phyloP scores from a whole-genome alignment of 345 rosid genomes.

The Cardamine chenopodiifolia region DNA sequence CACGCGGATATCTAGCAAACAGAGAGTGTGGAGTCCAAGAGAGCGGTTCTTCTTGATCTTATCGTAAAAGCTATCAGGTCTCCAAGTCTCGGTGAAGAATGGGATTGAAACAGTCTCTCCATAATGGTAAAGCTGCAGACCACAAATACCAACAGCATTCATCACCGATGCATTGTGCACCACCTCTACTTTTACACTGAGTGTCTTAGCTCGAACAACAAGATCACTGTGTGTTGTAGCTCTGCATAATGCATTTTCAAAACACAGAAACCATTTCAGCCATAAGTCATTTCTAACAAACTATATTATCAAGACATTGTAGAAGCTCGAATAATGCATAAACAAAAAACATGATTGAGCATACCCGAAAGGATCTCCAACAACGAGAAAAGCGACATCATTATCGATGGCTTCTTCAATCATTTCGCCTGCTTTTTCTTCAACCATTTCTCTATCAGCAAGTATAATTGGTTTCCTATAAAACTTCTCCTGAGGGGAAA shows the following conservation, averaged over 20 bases:
- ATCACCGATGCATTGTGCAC: constrained; percentile 92
- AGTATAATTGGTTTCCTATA: constrained; percentile 65
- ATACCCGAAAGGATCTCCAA: no score
- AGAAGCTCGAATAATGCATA: background rate
- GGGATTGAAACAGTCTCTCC: constrained; percentile 94
- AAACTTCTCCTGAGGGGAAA: constrained; percentile 56
- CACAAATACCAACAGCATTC: constrained; percentile 93
- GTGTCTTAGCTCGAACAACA: constrained; percentile 84
- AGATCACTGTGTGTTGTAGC: constrained; percentile 95
- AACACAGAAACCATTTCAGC: background rate
- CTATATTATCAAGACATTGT: background rate
- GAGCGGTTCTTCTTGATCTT: constrained; percentile 64
- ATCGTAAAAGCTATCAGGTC: constrained; percentile 92
- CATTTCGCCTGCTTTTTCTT: constrained; percentile 74
- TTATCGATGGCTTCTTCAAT: constrained; percentile 56
- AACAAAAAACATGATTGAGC: no score
- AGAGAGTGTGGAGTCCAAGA: constrained; percentile 88
- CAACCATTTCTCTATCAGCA: constrained; percentile 94
- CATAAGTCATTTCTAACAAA: background rate
- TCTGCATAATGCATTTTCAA: constrained; percentile 41
- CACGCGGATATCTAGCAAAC: constrained; percentile 87
- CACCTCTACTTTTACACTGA: constrained; percentile 71
- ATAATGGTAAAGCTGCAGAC: constrained; percentile 85
- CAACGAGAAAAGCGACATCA: constrained; percentile 83
- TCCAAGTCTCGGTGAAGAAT: constrained; percentile 85